phyloP scores from a whole-genome alignment of 106 monocot genomes.

The Dendrobium officinale region DNA sequence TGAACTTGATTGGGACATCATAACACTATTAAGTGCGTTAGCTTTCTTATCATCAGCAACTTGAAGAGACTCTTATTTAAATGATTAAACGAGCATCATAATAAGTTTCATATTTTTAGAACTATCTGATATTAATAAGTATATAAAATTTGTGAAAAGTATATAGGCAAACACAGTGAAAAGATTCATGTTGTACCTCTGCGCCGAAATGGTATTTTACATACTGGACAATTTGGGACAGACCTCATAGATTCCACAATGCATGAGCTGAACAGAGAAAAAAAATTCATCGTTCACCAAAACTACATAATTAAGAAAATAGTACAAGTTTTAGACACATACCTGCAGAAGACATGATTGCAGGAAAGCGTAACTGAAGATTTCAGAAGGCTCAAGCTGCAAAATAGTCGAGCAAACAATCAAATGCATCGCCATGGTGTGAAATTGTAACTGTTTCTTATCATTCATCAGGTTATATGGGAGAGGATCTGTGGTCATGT shows the following conservation, averaged over 20 bases:
- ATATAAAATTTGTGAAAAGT: neutral
- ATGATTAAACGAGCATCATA: no score
- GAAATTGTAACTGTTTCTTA: no score
- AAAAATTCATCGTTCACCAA: neutral
- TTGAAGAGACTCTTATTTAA: neutral
- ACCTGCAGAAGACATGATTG: slow-evolving; percentile 97
- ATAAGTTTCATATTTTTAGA: neutral
- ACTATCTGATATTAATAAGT: neutral
- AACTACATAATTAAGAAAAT: neutral
- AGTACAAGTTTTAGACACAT: slow-evolving; percentile 14
- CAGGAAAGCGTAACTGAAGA: slow-evolving; percentile 65
- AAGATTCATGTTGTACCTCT: slow-evolving; percentile 46
- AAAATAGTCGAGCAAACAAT: neutral
- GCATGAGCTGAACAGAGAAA: slow-evolving; percentile 39
- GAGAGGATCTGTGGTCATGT: no score
- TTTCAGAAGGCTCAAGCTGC: slow-evolving; percentile 68
- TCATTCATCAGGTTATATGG: no score
- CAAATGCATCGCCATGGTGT: no score
- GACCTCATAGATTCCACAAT: slow-evolving; percentile 70
- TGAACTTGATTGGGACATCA: slow-evolving; percentile 12
- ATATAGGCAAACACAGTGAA: neutral
- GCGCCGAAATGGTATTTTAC: slow-evolving; percentile 76
- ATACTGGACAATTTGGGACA: slow-evolving; percentile 65
- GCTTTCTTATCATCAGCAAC: slow-evolving; percentile 12
- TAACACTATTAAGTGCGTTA: slow-evolving; percentile 2